Conservation (phyloP, 352 stramenopile species). For the Lagenidium giganteum region DNA sequence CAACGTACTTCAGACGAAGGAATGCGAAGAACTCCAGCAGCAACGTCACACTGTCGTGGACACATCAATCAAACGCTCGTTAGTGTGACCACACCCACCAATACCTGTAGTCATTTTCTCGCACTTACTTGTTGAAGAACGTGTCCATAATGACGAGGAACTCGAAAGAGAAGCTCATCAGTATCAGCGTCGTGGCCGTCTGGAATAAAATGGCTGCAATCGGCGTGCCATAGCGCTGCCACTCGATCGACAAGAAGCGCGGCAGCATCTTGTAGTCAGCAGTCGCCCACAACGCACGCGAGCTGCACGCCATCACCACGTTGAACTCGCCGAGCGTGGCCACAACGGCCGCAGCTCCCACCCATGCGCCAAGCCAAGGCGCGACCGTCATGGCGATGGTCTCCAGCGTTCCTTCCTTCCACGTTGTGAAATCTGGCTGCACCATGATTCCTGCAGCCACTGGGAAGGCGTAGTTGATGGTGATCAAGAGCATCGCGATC, state of each 20-base stretch:
- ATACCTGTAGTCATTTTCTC: background rate
- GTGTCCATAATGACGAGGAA: constrained; percentile 66
- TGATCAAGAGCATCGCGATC: constrained; percentile 64
- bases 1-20: constrained; percentile 64
- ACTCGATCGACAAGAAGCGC: constrained; percentile 36
- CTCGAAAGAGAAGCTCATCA: constrained; percentile 76
- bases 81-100: no score
- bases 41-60: constrained; percentile 49
- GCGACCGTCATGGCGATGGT: constrained; percentile 54
- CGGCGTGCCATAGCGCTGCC: constrained; percentile 57
- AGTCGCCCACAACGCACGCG: constrained; percentile 57
- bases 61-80: no score
- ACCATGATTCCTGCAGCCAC: constrained; percentile 64
- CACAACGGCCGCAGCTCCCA: constrained; percentile 54
- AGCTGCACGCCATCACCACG: constrained; percentile 70
- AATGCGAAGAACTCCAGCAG: constrained; percentile 71
- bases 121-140: constrained; percentile 76
- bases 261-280: constrained; percentile 75
- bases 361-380: constrained; percentile 64
- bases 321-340: constrained; percentile 71
- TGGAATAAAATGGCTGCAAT: constrained; percentile 63
- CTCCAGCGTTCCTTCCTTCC: constrained; percentile 57
- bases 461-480: constrained; percentile 73
- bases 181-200: constrained; percentile 43
- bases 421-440: constrained; percentile 44